Conservation (phyloP, 1,139 yeast genomes). For the Taphrina flavorubra region DNA sequence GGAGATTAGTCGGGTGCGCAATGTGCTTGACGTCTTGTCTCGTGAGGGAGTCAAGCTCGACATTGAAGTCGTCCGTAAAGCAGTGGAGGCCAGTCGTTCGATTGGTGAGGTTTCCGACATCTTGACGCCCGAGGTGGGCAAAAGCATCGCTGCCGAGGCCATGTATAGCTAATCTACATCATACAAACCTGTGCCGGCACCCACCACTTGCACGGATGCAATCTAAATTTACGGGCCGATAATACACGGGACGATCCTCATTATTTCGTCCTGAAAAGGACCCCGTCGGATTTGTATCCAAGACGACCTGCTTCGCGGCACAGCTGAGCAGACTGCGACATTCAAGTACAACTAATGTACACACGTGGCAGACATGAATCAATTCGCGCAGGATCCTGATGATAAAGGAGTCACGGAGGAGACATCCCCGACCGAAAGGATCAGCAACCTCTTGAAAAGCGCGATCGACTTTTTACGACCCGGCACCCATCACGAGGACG, state of each 20-base stretch:
- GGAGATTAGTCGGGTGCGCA: slow-evolving; percentile 82
- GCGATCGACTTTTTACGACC: neutral
- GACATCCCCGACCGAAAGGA: neutral
- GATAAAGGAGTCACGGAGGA: neutral
- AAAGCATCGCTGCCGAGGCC: slow-evolving; percentile 70
- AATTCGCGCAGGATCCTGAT: neutral
- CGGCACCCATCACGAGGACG: neutral
- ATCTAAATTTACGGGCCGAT: neutral
- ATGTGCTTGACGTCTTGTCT: slow-evolving; percentile 80
- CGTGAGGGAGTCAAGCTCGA: slow-evolving; percentile 84
- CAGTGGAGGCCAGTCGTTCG: slow-evolving; percentile 88
- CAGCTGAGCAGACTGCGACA: too few species aligned
- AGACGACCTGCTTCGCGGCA: too few species aligned
- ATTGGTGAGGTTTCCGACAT: slow-evolving; percentile 74
- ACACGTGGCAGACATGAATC: neutral
- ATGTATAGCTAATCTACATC: slow-evolving; percentile 12
- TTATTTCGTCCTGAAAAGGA: too few species aligned
- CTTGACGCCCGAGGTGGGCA: slow-evolving; percentile 76
- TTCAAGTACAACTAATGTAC: too few species aligned
- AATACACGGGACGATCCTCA: too few species aligned
- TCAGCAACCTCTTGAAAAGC: neutral
- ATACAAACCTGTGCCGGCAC: neutral
- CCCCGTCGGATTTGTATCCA: too few species aligned
- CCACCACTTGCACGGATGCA: neutral
- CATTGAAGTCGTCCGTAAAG: slow-evolving; percentile 75